A percentile compares a stretch with the other conserved stretches of the same genome.
phyloP scores from a whole-genome alignment of 257 asterid species.

The Rauvolfia tetraphylla region DNA sequence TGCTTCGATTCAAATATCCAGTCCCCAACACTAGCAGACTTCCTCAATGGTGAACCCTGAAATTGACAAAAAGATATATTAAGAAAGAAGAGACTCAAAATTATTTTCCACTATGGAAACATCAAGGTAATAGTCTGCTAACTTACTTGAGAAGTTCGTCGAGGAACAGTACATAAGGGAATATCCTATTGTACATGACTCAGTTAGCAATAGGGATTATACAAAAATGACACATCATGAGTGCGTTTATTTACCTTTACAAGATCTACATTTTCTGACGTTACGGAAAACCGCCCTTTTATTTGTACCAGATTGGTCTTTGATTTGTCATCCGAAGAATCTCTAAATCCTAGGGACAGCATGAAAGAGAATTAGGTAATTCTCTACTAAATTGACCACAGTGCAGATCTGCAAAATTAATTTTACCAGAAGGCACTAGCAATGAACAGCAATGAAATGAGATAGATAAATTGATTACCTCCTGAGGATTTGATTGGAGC shows the following conservation, averaged over 20 bases:
- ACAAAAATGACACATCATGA: constrained; percentile 15
- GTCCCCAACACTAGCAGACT: constrained; percentile 92
- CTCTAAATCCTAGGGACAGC: constrained; percentile 59
- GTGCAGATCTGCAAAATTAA: neutral
- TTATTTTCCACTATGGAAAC: constrained; percentile 20
- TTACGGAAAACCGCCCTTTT: constrained; percentile 96
- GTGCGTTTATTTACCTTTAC: constrained; percentile 60
- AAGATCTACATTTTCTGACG: constrained; percentile 98
- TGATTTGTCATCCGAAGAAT: constrained; percentile 82
- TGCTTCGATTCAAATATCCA: constrained; percentile 82
- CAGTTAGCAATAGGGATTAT: constrained; percentile 41
- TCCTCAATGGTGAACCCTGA: constrained; percentile 87
- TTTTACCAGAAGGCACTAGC: neutral
- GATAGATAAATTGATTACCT: constrained; percentile 38
- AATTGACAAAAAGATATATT: constrained; percentile 28
- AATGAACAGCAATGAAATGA: constrained; percentile 4
- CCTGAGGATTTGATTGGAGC: constrained; percentile 98
- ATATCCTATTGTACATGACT: constrained; percentile 62
- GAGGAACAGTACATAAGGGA: constrained; percentile 65
- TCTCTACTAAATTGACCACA: neutral
- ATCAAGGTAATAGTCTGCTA: constrained; percentile 18
- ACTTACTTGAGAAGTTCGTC: constrained; percentile 74
- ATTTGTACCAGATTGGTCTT: constrained; percentile 87
- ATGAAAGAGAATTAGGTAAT: constrained; percentile 14
- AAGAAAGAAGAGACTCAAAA: constrained; percentile 24